Conservation (phyloP, 2,329 filamentous ascomycete genomes). For the Epichloe gansuensis region DNA sequence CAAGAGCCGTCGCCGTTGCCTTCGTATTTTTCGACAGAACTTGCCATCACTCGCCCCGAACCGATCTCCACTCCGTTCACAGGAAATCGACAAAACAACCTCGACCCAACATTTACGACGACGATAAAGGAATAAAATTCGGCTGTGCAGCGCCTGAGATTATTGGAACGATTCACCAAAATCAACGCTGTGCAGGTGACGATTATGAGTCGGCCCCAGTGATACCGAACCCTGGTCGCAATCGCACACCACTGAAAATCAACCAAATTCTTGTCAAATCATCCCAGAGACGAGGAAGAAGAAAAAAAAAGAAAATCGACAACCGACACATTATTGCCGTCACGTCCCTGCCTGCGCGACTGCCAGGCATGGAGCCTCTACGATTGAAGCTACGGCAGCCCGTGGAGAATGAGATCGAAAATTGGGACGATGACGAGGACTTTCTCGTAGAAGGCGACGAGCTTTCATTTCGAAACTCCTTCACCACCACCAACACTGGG, state of each 20-base stretch:
- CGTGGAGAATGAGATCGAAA: conserved; percentile 53
- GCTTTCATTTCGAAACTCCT: conserved; percentile 42
- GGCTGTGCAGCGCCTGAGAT: neutral
- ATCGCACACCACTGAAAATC: neutral
- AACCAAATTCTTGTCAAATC: neutral
- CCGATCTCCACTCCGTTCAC: neutral
- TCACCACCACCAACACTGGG: conserved; percentile 22
- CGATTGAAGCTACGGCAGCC: conserved; percentile 40
- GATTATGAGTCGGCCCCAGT: conserved; percentile 13
- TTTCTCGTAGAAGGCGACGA: conserved; percentile 52
- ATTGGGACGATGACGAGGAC: conserved; percentile 70
- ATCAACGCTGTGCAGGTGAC: conserved; percentile 1
- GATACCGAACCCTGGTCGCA: conserved; percentile 5
- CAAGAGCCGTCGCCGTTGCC: neutral
- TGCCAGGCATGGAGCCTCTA: conserved; percentile 37
- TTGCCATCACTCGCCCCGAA: neutral
- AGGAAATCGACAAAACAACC: neutral
- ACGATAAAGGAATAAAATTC: neutral
- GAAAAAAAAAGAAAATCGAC: neutral
- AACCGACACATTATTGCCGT: neutral
- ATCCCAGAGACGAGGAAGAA: neutral
- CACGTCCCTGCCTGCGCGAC: conserved; percentile 7
- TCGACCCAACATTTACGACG: neutral
- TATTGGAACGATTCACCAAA: neutral
- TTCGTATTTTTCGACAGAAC: neutral